Evolutionary conservation across 768 basidiomycete genomes (phyloP).

Genomic region (Mycena crocata): DNA sequence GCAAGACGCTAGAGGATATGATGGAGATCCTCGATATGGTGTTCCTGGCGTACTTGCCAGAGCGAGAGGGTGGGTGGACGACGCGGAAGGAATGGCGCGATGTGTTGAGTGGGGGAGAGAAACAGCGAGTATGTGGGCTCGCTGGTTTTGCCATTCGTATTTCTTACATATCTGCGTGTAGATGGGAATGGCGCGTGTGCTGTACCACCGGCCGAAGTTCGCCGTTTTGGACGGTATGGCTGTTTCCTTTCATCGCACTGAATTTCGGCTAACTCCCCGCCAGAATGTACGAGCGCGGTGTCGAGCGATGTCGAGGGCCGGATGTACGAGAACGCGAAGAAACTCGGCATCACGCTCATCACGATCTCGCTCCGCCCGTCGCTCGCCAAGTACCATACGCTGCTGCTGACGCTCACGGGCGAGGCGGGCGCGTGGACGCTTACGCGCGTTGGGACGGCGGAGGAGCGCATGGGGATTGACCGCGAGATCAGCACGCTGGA

Average conservation of each 20-base stretch:
- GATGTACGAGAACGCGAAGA: slow-evolving; percentile 95
- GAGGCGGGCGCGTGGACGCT: slow-evolving; percentile 83
- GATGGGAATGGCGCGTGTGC: slow-evolving; percentile 94
- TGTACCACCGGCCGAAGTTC: slow-evolving; percentile 88
- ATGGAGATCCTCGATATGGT: slow-evolving; percentile 83
- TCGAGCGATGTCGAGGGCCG: slow-evolving; percentile 95
- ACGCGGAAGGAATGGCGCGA: slow-evolving; percentile 97
- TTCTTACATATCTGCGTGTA: slow-evolving; percentile 39
- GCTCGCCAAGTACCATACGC: slow-evolving; percentile 89
- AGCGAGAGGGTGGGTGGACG: slow-evolving; percentile 89
- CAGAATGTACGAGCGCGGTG: slow-evolving; percentile 95
- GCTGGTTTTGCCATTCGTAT: slow-evolving; percentile 4
- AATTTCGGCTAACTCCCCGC: slow-evolving; percentile 6
- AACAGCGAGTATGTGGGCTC: slow-evolving; percentile 73
- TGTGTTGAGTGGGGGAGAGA: slow-evolving; percentile 96
- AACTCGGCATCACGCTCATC: slow-evolving; percentile 89
- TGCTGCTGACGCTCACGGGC: slow-evolving; percentile 83
- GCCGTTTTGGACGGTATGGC: slow-evolving; percentile 86
- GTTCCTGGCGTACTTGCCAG: slow-evolving; percentile 86
- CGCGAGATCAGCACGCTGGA: slow-evolving; percentile 79
- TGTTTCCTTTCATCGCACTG: neutral
- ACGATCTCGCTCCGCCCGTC: slow-evolving; percentile 67
- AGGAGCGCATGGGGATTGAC: slow-evolving; percentile 80
- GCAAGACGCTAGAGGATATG: slow-evolving; percentile 74
- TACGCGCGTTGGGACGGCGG: slow-evolving; percentile 75